A percentile compares a stretch with the other conserved stretches of the same genome.
phyloP scores from a whole-genome alignment of 2,329 filamentous ascomycete species.

The Stylonectria norvegica region DNA sequence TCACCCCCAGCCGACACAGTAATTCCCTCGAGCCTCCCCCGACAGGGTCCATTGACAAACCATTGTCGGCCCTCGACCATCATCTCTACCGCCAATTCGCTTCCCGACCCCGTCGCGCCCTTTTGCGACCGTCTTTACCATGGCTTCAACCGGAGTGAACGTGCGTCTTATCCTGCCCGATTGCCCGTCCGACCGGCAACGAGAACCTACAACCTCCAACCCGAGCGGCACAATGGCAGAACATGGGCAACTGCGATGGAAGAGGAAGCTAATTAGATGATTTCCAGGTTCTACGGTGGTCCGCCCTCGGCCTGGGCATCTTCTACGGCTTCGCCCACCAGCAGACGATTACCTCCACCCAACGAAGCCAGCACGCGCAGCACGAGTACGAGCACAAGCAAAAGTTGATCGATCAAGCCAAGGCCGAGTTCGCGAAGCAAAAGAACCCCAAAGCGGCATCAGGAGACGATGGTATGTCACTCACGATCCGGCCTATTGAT shows the following conservation, averaged over 20 bases:
- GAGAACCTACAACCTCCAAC: constrained; percentile 10
- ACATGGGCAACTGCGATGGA: constrained; percentile 3
- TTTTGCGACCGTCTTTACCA: constrained; percentile 45
- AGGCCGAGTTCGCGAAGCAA: constrained; percentile 78
- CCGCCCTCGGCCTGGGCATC: constrained; percentile 84
- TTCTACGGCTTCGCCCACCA: constrained; percentile 97
- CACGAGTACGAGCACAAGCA: constrained; percentile 89
- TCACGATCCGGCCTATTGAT: constrained; percentile 2
- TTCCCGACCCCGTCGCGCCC: constrained; percentile 38
- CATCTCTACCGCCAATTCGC: constrained; percentile 34
- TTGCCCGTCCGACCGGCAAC: constrained; percentile 19
- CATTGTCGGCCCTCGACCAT: constrained; percentile 37
- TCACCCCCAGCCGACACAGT: constrained; percentile 37
- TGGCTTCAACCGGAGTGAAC: constrained; percentile 68
- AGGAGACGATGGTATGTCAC: constrained; percentile 32
- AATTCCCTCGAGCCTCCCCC: constrained; percentile 39
- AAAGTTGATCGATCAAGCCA: constrained; percentile 87
- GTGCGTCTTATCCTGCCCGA: constrained; percentile 44
- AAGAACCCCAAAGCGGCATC: constrained; percentile 53
- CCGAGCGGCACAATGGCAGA: constrained; percentile 15
- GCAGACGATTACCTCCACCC: constrained; percentile 68
- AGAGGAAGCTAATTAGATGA: constrained; percentile 28
- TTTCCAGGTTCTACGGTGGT: constrained; percentile 89
- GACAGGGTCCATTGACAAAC: constrained; percentile 45
- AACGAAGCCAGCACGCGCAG: constrained; percentile 68